Evolutionary conservation across 2,329 filamentous ascomycete genomes (phyloP).

Genomic region (Leptosphaerulina australis): DNA sequence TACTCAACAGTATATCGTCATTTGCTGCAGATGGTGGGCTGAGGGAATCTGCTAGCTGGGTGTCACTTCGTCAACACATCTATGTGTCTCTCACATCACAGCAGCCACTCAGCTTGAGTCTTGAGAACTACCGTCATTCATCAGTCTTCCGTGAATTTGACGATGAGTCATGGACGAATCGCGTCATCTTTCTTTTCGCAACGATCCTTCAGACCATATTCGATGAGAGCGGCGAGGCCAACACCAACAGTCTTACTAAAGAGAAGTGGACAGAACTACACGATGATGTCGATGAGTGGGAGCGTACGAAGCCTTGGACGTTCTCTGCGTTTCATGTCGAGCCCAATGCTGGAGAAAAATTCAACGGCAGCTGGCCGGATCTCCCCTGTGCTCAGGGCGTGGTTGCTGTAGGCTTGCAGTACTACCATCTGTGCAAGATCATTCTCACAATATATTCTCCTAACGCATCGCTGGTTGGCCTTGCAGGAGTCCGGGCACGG

Average conservation of each 20-base stretch:
- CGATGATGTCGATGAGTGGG: constrained; percentile 41
- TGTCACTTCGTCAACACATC: constrained; percentile 51
- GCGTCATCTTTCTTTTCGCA: constrained; percentile 42
- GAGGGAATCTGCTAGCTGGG: constrained; percentile 51
- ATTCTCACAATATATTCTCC: constrained; percentile 39
- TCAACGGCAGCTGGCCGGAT: constrained; percentile 31
- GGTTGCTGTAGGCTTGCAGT: constrained; percentile 38
- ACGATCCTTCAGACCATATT: constrained; percentile 37
- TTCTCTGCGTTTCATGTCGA: constrained; percentile 34
- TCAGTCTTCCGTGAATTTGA: constrained; percentile 39
- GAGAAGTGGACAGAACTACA: constrained; percentile 40
- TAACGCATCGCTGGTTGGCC: constrained; percentile 34
- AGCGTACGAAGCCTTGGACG: constrained; percentile 40
- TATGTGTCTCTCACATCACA: constrained; percentile 49
- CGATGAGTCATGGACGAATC: constrained; percentile 42
- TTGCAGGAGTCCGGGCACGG: constrained; percentile 35
- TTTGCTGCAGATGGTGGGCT: constrained; percentile 49
- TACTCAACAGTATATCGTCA: constrained; percentile 48
- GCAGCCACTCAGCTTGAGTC: constrained; percentile 39
- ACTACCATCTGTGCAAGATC: constrained; percentile 42
- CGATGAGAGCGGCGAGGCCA: constrained; percentile 26
- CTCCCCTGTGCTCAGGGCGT: constrained; percentile 33
- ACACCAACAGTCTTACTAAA: constrained; percentile 23
- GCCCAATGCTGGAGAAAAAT: constrained; percentile 30
- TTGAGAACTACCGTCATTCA: constrained; percentile 40